Conservation (phyloP, 441 rosid species). For the Cnidoscolus chayamansa region DNA sequence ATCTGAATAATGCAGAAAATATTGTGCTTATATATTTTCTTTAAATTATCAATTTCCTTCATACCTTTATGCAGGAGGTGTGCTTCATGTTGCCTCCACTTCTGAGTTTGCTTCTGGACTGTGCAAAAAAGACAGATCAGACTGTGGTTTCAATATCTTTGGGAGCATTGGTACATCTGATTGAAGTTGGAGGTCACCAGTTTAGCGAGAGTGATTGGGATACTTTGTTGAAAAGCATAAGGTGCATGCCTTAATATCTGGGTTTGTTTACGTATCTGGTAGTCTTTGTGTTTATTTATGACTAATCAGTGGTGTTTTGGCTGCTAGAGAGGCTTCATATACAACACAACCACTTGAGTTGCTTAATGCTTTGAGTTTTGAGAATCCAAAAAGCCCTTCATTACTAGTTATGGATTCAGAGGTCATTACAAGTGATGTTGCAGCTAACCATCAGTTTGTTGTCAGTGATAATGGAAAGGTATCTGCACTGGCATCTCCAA, state of each 20-base stretch:
- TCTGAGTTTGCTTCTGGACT: slow-evolving; percentile 88
- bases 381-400: slow-evolving; percentile 40
- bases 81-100: slow-evolving; percentile 99
- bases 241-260: slow-evolving; percentile 44
- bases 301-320: slow-evolving; percentile 27
- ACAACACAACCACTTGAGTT: slow-evolving; percentile 99
- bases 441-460: slow-evolving; percentile 39
- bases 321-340: slow-evolving; percentile 90
- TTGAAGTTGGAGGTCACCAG: slow-evolving; percentile 99
- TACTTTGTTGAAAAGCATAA: slow-evolving; percentile 93
- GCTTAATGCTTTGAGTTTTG: slow-evolving; percentile 76
- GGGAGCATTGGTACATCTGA: slow-evolving; percentile 97
- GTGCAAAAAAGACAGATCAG: slow-evolving; percentile 97
- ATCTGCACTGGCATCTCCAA: slow-evolving; percentile 42
- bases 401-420: slow-evolving; percentile 42
- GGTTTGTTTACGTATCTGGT: neutral
- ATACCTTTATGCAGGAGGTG: slow-evolving; percentile 70
- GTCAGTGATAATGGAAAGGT: slow-evolving; percentile 41
- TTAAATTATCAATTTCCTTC: slow-evolving; percentile 19
- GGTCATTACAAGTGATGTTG: slow-evolving; percentile 34
- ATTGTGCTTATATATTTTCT: slow-evolving; percentile 9
- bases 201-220: slow-evolving; percentile 97
- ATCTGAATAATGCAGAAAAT: neutral
- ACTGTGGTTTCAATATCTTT: slow-evolving; percentile 93
- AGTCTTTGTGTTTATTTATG: slow-evolving; percentile 8